Evolutionary conservation across 495 filamentous ascomycete species (phyloP).

Genomic region (Daldinia caldariorum): DNA sequence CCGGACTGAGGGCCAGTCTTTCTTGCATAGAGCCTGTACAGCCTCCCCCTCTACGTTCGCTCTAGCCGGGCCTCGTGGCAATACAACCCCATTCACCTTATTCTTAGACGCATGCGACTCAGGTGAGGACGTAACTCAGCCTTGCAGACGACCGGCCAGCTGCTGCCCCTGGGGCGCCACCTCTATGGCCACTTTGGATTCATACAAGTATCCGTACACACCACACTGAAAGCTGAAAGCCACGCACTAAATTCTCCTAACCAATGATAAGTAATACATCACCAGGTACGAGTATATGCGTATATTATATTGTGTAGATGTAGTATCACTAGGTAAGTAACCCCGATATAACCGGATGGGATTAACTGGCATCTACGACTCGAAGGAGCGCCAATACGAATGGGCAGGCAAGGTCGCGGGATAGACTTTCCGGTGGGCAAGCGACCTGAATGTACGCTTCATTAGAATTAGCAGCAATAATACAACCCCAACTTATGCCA

Average conservation of each 20-base stretch:
- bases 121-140: constrained; percentile 28
- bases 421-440: constrained; percentile 2
- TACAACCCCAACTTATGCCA: constrained; percentile 25
- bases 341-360: not conserved
- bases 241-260: constrained; percentile 13
- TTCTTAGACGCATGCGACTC: constrained; percentile 10
- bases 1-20: constrained; percentile 6
- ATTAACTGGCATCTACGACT: not conserved
- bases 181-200: constrained; percentile 13
- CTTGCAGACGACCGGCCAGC: constrained; percentile 27
- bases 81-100: constrained; percentile 21
- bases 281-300: constrained; percentile 7
- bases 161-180: constrained; percentile 21
- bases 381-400: constrained; percentile 5
- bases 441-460: constrained; percentile 11
- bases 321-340: constrained; percentile 5
- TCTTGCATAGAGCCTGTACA: constrained; percentile 19
- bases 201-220: constrained; percentile 11
- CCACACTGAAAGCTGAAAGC: constrained; percentile 18
- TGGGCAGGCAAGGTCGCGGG: constrained; percentile 14
- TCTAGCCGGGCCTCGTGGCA: constrained; percentile 27
- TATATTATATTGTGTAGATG: constrained; percentile 5
- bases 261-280: constrained; percentile 6
- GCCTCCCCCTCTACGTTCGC: constrained; percentile 16
- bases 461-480: constrained; percentile 28